Conservation (phyloP, 495 filamentous ascomycete genomes). For the Xylaria acuta region DNA sequence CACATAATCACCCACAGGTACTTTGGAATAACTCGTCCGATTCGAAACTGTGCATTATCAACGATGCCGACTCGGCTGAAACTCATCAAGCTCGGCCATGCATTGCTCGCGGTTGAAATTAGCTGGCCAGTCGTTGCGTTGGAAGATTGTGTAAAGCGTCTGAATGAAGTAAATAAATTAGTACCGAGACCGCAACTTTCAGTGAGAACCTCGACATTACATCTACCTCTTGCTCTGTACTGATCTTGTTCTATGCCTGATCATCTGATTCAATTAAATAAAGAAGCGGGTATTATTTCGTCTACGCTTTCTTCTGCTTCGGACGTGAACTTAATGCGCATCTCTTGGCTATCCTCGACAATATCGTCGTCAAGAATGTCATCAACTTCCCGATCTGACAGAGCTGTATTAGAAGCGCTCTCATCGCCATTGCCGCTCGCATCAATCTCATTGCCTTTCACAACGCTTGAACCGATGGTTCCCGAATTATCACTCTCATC, state of each 20-base stretch:
- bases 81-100: not conserved
- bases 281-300: not conserved
- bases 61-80: not conserved
- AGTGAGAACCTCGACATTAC: not conserved
- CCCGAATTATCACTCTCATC: not conserved
- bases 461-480: not conserved
- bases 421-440: not conserved
- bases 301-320: not conserved
- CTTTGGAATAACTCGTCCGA: not conserved
- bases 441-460: not conserved
- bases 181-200: not conserved
- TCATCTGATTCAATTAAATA: not conserved
- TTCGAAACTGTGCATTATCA: not conserved
- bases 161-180: not conserved
- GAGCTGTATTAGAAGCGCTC: not conserved
- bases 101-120: not conserved
- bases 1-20: not conserved
- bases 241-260: not conserved
- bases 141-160: not conserved
- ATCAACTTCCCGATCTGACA: not conserved
- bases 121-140: not conserved
- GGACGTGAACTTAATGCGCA: not conserved
- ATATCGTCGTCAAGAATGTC: not conserved
- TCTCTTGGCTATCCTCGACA: not conserved
- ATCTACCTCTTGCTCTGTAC: not conserved